phyloP scores from a whole-genome alignment of 2,329 filamentous ascomycete species.

The Herpotrichia juniperi region DNA sequence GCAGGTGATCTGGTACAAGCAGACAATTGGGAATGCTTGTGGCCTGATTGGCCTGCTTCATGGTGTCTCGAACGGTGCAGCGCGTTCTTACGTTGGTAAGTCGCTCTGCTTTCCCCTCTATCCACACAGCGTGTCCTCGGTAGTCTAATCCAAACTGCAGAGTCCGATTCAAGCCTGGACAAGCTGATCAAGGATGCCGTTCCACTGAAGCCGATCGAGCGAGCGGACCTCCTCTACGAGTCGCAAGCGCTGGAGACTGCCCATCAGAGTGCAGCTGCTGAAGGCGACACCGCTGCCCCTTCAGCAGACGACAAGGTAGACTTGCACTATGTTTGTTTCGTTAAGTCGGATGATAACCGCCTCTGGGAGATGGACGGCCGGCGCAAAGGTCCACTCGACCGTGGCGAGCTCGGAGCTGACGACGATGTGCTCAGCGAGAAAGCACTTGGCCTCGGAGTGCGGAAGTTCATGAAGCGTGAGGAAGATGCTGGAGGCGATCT shows the following conservation, averaged over 20 bases:
- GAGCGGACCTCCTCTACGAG: constrained; percentile 78
- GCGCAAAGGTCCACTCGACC: constrained; percentile 73
- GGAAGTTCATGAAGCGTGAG: constrained; percentile 65
- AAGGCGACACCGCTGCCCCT: constrained; percentile 81
- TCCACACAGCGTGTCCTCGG: background rate
- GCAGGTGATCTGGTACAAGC: constrained; percentile 90
- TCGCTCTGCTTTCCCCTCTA: constrained; percentile 3
- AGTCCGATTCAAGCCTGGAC: constrained; percentile 63
- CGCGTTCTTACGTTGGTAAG: constrained; percentile 52
- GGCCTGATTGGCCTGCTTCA: constrained; percentile 91
- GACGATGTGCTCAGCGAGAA: constrained; percentile 67
- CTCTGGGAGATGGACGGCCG: constrained; percentile 84
- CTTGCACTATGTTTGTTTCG: constrained; percentile 94
- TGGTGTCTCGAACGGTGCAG: constrained; percentile 78
- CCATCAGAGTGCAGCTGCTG: constrained; percentile 76
- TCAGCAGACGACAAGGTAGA: constrained; percentile 82
- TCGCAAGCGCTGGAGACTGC: constrained; percentile 77
- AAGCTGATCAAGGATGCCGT: constrained; percentile 72
- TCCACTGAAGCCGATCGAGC: constrained; percentile 67
- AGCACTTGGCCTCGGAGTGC: constrained; percentile 74
- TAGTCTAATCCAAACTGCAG: constrained; percentile 31
- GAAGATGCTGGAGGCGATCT: constrained; percentile 61
- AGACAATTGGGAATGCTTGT: constrained; percentile 95
- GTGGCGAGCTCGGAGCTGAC: constrained; percentile 52
- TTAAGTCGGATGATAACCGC: constrained; percentile 71